phyloP scores from a whole-genome alignment of 208 protist genomes.

The Leishmania gerbilli region DNA sequence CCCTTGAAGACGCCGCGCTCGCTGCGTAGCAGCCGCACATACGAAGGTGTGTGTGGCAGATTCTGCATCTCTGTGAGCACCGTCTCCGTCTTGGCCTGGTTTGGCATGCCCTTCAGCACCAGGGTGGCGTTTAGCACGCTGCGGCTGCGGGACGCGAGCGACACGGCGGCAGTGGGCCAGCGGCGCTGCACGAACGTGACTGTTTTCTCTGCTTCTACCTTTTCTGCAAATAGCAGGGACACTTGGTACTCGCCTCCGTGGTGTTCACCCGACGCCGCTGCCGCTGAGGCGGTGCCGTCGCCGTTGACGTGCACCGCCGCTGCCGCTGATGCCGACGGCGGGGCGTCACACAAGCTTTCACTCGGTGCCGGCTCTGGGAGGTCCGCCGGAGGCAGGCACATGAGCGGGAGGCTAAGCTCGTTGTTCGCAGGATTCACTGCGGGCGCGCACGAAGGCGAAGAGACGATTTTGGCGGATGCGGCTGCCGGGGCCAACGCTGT shows the following conservation, averaged over 20 bases:
- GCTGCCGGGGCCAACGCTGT: not conserved
- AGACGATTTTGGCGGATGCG: slow-evolving; percentile 5
- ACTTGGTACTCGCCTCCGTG: slow-evolving; percentile 48
- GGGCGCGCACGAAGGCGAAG: slow-evolving; percentile 36
- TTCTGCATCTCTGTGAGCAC: slow-evolving; percentile 65
- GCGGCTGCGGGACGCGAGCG: slow-evolving; percentile 59
- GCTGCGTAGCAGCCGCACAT: slow-evolving; percentile 79
- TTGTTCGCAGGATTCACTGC: slow-evolving; percentile 25
- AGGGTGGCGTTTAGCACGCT: slow-evolving; percentile 70
- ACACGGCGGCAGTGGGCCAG: slow-evolving; percentile 58
- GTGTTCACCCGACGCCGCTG: slow-evolving; percentile 9
- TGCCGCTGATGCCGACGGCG: not conserved
- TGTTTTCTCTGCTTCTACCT: slow-evolving; percentile 67
- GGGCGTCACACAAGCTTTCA: not conserved
- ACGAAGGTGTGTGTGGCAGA: slow-evolving; percentile 69
- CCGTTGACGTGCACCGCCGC: slow-evolving; percentile 2
- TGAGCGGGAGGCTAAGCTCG: slow-evolving; percentile 40
- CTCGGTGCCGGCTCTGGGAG: slow-evolving; percentile 14
- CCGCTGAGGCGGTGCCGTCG: not conserved
- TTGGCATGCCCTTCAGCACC: slow-evolving; percentile 81
- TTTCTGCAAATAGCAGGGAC: slow-evolving; percentile 75
- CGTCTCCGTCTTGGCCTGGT: slow-evolving; percentile 61
- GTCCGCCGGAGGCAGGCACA: slow-evolving; percentile 52
- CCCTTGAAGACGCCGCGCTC: slow-evolving; percentile 85
- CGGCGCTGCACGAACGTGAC: slow-evolving; percentile 53